phyloP scores from a whole-genome alignment of 306 rosid genomes.

The Gastrolobium bilobum region DNA sequence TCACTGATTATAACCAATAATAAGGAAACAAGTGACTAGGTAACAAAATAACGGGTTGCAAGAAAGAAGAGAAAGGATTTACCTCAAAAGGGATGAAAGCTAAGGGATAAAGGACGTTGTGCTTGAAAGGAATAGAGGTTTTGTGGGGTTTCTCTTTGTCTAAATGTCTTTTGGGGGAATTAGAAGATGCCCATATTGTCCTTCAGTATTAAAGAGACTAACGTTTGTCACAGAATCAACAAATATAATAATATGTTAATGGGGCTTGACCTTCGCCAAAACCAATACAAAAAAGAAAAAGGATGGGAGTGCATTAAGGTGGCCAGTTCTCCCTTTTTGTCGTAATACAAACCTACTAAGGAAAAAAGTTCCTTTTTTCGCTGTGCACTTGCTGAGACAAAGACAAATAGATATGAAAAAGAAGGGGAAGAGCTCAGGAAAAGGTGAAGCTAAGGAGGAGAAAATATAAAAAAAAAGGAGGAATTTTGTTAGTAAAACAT shows the following conservation, averaged over 20 bases:
- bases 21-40: constrained; percentile 51
- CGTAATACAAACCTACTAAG: constrained; percentile 56
- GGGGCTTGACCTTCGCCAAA: constrained; percentile 64
- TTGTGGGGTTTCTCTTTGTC: constrained; percentile 87
- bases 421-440: constrained; percentile 24
- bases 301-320: constrained; percentile 56
- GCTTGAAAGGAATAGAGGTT: constrained; percentile 66
- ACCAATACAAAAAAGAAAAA: constrained; percentile 63
- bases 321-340: constrained; percentile 71
- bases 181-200: constrained; percentile 77
- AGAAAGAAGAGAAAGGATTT: constrained; percentile 54
- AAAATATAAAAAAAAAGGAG: constrained; percentile 22
- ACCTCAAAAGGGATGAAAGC: constrained; percentile 92
- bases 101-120: constrained; percentile 64
- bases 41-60: constrained; percentile 50
- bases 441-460: constrained; percentile 13
- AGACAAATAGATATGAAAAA: constrained; percentile 34
- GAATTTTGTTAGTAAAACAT: constrained; percentile 10
- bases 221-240: constrained; percentile 86
- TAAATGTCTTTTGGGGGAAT: constrained; percentile 64
- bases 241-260: constrained; percentile 40
- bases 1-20: constrained; percentile 40
- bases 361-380: constrained; percentile 51
- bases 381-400: constrained; percentile 44
- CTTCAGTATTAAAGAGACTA: constrained; percentile 62